Evolutionary conservation across 169 alveolate genomes (phyloP), one percentile per base, ranked within the genome.

Genomic region (Cryptosporidium parvum): DNA sequence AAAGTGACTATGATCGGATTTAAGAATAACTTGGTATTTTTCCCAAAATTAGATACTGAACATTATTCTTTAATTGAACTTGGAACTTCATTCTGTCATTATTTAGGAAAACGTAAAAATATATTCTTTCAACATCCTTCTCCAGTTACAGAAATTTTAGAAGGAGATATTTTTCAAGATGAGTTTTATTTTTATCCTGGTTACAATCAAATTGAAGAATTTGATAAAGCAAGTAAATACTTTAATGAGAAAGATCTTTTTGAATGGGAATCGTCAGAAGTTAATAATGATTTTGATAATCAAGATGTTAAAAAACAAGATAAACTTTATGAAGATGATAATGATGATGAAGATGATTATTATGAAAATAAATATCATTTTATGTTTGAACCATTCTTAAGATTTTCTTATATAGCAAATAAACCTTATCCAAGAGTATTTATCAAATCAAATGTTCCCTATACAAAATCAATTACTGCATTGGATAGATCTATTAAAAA

Each of bases 391-490:
- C 86, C 86, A 52, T 73, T 56, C 44, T 21, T 73, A n/a, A 73
- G 86, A 58, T 39, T 73, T 8, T 53, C 86, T 6, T 73, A 73
- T 23, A 56, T 56, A 8, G 29, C 70, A 33, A 39, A 58, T n/a
- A 73, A 73, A 31, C 86, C 86, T 12, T 73, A 73, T 58, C 86
- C 86, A 35, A 73, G 71, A 58, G 21, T 73, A 56, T 73, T 56
- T 73, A 29, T 73, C 4, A 53, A 59, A 18, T 37, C 86, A 37
- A 73, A 73, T 73, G 61, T 37, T 58, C 86, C 86, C 0, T 56
- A 53, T 35, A 59, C 48, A 33, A 73, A 73, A n/a, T 67, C 86
- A 56, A 58, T 73, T 35, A 2, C 37, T 56, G 72, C 71, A n/a
- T 18, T 73, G 2, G 44, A 73, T 35, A 73, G 86, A 42, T 73